Percentiles rank a stretch among this genome's conserved stretches.
These are phyloP conservation scores for Singerocomus rubriflavus DNA, from an alignment of 1,284 basidiomycete species.

Conservation along the genomic window DNA sequence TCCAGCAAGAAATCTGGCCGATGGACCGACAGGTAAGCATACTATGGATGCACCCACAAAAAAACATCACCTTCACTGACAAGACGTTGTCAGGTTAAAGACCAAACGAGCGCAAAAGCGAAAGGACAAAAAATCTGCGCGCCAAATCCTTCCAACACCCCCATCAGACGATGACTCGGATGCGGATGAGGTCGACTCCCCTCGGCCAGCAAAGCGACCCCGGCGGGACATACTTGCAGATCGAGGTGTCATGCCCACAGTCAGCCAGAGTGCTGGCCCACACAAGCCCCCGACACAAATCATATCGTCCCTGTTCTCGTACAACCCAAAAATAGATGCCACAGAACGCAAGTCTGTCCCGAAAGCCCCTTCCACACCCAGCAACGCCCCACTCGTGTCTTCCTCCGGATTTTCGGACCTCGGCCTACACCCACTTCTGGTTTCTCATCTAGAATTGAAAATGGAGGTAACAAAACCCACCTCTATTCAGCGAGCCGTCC, in stretches of 20 bases:
- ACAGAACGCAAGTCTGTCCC: constrained; percentile 31
- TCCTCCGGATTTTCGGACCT: constrained; percentile 73
- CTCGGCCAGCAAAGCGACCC: constrained; percentile 48
- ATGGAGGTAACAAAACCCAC: constrained; percentile 88
- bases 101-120: constrained; percentile 66
- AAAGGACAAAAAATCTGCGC: constrained; percentile 40
- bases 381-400: constrained; percentile 79
- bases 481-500: constrained; percentile 81
- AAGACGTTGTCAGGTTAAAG: constrained; percentile 51
- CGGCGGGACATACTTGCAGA: constrained; percentile 38
- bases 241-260: constrained; percentile 14
- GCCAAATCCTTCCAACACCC: constrained; percentile 22
- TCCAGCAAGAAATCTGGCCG: constrained; percentile 64
- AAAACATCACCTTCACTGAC: neutral
- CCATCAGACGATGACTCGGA: constrained; percentile 14
- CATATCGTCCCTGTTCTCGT: constrained; percentile 91
- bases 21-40: constrained; percentile 78
- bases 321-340: constrained; percentile 64
- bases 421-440: constrained; percentile 80
- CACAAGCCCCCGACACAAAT: constrained; percentile 56
- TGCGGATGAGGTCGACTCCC: constrained; percentile 19
- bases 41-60: neutral
- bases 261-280: constrained; percentile 26
- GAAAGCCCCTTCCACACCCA: constrained; percentile 50
- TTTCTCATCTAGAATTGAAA: constrained; percentile 77